phyloP scores from a whole-genome alignment of 768 basidiomycete species.

The Tulasnella sp. region DNA sequence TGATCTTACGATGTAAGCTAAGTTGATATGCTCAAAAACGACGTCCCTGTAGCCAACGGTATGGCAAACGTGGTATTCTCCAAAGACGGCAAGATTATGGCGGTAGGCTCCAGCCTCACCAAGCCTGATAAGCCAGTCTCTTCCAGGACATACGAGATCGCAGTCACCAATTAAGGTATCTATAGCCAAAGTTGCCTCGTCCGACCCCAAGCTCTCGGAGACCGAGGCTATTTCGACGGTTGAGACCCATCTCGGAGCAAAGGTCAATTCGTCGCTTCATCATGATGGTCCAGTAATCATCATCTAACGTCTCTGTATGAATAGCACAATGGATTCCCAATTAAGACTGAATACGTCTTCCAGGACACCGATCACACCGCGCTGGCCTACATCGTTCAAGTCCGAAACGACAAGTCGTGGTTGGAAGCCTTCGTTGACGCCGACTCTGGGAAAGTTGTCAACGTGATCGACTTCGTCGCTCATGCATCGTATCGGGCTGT shows the following conservation, averaged over 20 bases:
- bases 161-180: not conserved
- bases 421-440: slow-evolving; percentile 41
- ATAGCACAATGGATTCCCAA: not conserved
- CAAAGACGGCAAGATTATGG: slow-evolving; percentile 16
- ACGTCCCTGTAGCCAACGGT: slow-evolving; percentile 19
- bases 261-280: not conserved
- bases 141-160: not conserved
- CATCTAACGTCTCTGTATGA: not conserved
- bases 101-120: slow-evolving; percentile 19
- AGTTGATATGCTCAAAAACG: slow-evolving; percentile 14
- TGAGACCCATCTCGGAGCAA: slow-evolving; percentile 14
- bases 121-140: not conserved
- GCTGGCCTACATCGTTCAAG: slow-evolving; percentile 3
- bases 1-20: not conserved
- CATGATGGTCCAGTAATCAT: not conserved
- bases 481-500: not conserved
- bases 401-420: slow-evolving; percentile 42
- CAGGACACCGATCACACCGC: not conserved
- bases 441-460: slow-evolving; percentile 32
- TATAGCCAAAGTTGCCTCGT: not conserved
- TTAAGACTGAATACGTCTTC: not conserved
- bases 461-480: not conserved
- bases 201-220: slow-evolving; percentile 3
- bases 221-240: slow-evolving; percentile 7
- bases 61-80: slow-evolving; percentile 20